Base-by-base conservation (phyloP, 306 rosid genomes). In the Cucurbita maxima region DNA sequence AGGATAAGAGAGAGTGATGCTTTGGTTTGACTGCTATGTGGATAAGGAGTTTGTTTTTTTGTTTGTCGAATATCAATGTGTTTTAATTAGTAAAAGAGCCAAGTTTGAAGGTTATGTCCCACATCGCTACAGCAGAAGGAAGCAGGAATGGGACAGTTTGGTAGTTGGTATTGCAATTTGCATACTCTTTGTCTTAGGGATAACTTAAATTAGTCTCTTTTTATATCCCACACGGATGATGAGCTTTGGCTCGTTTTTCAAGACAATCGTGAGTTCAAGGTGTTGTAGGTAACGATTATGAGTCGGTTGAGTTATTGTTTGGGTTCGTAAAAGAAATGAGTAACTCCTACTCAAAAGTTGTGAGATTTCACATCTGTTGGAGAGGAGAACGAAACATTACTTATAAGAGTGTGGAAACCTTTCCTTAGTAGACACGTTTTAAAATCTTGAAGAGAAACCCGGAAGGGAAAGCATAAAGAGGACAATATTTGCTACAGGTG, bases 141-240 rank as follows among this genome's bases (percentile, higher is more conserved):
- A 70, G 40, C 47, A 25, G 59, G 5, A 71, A 71, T 71, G 60
- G 75, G 59, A 51, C 75, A 71, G 59, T 59, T 71, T 71, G 60
- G 59, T 71, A 52, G 59, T 71, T 20, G 8, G 53, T 20, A 22
- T 15, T 69, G 74, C 74, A 69, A 69, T 20, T 48, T 50, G 58
- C 74, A 47, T 25, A 12, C 22, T n/a, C 22, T n/a, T 4, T 4
- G 3, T 48, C 43, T 48, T 10, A 45, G 45, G 38, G 73, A 68
- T 68, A 48, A 18, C 58, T 47, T 69, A 69, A 47, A 69, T 14
- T 22, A 13, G 8, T 16, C 57, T 25, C 20, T 45, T 22, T 22
- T 0, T 16, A 20, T 4, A 3, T 10, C 16, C 0, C 70, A 37
- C 22, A 15, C 13, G 11, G 8, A 43, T 37, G 20, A 62, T 16